Conservation (phyloP, 148 eudicot genomes). For the Amaranthus cruentus region DNA sequence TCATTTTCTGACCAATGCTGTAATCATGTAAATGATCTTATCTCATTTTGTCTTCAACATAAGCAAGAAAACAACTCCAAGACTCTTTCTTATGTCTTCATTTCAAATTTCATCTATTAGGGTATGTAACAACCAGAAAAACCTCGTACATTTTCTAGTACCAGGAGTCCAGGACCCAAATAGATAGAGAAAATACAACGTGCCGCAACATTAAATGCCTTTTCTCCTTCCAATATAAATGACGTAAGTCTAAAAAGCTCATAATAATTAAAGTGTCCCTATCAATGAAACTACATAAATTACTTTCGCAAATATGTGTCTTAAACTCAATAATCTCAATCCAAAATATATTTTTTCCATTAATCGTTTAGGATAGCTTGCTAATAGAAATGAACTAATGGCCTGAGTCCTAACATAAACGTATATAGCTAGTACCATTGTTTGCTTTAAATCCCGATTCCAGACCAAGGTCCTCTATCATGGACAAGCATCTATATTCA, state of each 20-base stretch:
- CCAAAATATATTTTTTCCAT: background rate
- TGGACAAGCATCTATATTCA: background rate
- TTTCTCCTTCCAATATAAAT: background rate
- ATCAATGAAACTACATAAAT: background rate
- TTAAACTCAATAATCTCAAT: background rate
- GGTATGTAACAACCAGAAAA: no score
- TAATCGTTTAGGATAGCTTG: background rate
- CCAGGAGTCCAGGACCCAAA: no score
- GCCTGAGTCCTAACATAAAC: background rate
- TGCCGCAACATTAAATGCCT: no score
- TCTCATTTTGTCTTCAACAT: no score
- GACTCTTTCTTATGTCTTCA: no score
- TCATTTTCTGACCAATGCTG: no score
- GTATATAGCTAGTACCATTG: constrained; percentile 4
- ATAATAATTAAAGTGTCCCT: background rate
- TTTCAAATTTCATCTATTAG: no score
- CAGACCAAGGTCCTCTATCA: constrained; percentile 4
- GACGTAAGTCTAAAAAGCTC: background rate
- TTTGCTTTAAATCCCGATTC: background rate
- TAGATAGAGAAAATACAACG: no score
- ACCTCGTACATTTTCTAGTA: no score
- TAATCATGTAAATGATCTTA: no score
- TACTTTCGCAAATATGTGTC: background rate
- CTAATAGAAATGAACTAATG: background rate
- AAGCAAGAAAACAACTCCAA: no score